Evolutionary conservation across 805 yeast genomes (phyloP).

Genomic region (Saturnispora diversa): DNA sequence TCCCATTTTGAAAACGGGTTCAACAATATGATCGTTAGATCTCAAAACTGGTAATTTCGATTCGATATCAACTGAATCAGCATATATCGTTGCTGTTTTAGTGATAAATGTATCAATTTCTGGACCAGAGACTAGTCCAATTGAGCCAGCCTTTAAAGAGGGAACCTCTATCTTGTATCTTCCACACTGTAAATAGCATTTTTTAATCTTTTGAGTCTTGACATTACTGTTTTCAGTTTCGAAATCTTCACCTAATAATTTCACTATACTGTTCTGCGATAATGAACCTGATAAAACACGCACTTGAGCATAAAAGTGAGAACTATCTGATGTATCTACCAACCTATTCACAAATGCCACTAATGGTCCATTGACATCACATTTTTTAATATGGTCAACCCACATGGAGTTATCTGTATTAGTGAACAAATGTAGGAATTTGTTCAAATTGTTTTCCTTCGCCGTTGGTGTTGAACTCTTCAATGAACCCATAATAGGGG

Average conservation of each 20-base stretch:
- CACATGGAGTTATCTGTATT: constrained; percentile 13
- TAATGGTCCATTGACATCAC: constrained; percentile 36
- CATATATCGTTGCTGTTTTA: constrained; percentile 54
- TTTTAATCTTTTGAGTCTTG: constrained; percentile 33
- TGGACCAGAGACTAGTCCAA: constrained; percentile 58
- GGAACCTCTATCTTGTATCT: constrained; percentile 55
- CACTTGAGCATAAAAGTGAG: constrained; percentile 47
- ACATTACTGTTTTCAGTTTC: constrained; percentile 38
- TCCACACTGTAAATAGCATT: constrained; percentile 54
- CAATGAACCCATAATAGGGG: constrained; percentile 48
- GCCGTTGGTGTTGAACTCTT: constrained; percentile 33
- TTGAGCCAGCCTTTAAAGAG: constrained; percentile 42
- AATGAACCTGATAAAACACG: constrained; percentile 58
- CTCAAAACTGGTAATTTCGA: constrained; percentile 28
- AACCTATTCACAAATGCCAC: constrained; percentile 53
- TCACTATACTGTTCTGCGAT: constrained; percentile 37
- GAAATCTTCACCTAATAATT: constrained; percentile 49
- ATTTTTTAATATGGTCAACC: constrained; percentile 19
- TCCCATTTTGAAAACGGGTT: constrained; percentile 70
- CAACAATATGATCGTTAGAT: constrained; percentile 37
- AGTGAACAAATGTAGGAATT: constrained; percentile 23
- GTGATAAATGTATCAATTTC: constrained; percentile 43
- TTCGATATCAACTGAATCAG: constrained; percentile 15
- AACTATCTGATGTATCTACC: constrained; percentile 46
- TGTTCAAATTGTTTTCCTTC: constrained; percentile 23